Evolutionary conservation across 495 filamentous ascomycete genomes (phyloP), one percentile per base, ranked within the genome.

Genomic region (Sabuloglossum arenarium): DNA sequence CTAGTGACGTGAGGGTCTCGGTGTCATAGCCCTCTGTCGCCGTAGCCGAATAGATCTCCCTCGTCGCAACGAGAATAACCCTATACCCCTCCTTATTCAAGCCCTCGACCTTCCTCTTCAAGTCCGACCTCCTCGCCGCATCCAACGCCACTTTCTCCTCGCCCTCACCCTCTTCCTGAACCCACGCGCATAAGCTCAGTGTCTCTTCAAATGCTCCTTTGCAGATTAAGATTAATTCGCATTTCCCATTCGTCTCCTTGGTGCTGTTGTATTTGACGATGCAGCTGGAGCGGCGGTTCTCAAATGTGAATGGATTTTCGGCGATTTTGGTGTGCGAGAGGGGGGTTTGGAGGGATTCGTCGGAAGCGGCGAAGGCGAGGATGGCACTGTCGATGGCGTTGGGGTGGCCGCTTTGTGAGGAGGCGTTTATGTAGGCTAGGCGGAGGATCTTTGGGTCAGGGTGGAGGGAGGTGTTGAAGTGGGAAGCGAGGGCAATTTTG

Each of bases 241-340:
- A 21, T 10, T 43, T 43, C 12, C 39, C 39, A 19, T n/a, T n/a
- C n/a, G n/a, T n/a, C n/a, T n/a, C n/a, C n/a, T n/a, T n/a, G n/a
- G 39, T 43, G 39, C 16, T 54, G 12, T 10, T 27, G 16, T 31
- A 27, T n/a, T 25, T 32, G 0, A 55, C 29, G 32, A 55, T 47
- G 53, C 29, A 32, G 34, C 30, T 46, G 9, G 30, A 46, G 25
- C 53, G 29, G 25, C 53, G 53, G 23, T 6, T 55, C 53, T 55
- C 53, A 16, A 55, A 55, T n/a, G 24, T 55, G 14, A 55, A 55
- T 0, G 53, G 53, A 47, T 45, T 55, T 25, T 55, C 53, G 11
- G 30, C 53, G 11, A 55, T 42, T 14, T 19, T 55, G 9, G 29
- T 32, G 16, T 10, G 10, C 31, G 19, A 39, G 21, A 16, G 27